Evolutionary conservation across 148 eudicot species (phyloP).

Genomic region (Polygonum aviculare): DNA sequence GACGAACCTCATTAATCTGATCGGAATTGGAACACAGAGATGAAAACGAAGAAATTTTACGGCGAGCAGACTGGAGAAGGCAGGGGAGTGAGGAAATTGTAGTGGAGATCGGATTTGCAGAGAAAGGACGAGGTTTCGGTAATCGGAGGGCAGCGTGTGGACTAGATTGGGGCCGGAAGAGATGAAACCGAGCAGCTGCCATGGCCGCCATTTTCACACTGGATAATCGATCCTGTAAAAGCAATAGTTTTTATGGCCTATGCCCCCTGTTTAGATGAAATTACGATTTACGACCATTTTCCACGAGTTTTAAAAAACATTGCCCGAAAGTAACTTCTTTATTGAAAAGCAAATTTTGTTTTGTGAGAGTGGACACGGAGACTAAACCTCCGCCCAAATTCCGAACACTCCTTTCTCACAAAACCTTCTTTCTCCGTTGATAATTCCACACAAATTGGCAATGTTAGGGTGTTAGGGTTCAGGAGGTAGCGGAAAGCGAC

Average conservation of each 20-base stretch:
- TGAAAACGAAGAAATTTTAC: slow-evolving; percentile 24
- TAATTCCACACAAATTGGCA: slow-evolving; percentile 36
- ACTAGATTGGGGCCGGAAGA: slow-evolving; percentile 6
- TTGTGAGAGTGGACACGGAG: too few species aligned
- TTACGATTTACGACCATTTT: too few species aligned
- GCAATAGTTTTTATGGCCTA: too few species aligned
- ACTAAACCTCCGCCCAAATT: slow-evolving; percentile 20
- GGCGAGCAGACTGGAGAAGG: slow-evolving; percentile 11
- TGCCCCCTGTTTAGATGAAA: too few species aligned
- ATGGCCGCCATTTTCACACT: slow-evolving; percentile 10
- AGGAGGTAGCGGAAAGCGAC: slow-evolving; percentile 64
- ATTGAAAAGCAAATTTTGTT: too few species aligned
- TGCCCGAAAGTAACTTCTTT: too few species aligned
- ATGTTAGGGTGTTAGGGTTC: slow-evolving; percentile 70
- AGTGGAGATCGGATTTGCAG: slow-evolving; percentile 7
- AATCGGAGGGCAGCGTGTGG: background rate
- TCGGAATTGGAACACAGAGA: slow-evolving; percentile 40
- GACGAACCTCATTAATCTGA: slow-evolving; percentile 25
- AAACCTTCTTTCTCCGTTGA: slow-evolving; percentile 15
- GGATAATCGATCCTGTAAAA: background rate
- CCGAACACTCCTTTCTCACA: slow-evolving; percentile 14
- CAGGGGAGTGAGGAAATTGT: slow-evolving; percentile 11
- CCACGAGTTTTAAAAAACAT: too few species aligned
- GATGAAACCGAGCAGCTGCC: slow-evolving; percentile 12
- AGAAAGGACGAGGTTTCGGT: background rate